Evolutionary conservation across 306 rosid genomes (phyloP).

Genomic region (Biancaea sappan): DNA sequence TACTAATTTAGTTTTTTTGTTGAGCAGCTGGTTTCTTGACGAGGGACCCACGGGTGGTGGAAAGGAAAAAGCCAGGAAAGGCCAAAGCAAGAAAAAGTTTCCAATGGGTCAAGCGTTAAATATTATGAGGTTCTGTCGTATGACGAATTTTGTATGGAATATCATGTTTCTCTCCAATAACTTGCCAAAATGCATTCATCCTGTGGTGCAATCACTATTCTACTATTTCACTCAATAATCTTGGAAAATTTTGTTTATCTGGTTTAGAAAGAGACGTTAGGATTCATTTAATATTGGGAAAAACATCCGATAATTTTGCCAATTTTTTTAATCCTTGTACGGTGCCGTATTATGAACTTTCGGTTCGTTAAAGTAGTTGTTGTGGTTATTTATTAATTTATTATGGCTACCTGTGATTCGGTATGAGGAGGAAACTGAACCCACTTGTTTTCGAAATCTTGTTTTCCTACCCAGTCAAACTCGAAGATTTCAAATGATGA

Average conservation of each 20-base stretch:
- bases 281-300: conserved; percentile 25
- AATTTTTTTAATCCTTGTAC: background rate
- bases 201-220: conserved; percentile 9
- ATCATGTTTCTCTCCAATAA: conserved; percentile 39
- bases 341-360: conserved; percentile 7
- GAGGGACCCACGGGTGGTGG: conserved; percentile 87
- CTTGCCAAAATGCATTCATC: conserved; percentile 23
- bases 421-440: background rate
- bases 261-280: conserved; percentile 9
- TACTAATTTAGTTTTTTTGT: conserved; percentile 28
- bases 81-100: conserved; percentile 98
- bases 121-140: conserved; percentile 18
- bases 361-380: background rate
- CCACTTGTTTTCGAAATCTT: background rate
- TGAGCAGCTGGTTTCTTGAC: conserved; percentile 90
- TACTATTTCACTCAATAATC: conserved; percentile 1
- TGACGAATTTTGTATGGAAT: conserved; percentile 32
- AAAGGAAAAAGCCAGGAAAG: conserved; percentile 96
- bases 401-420: background rate
- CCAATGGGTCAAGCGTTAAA: conserved; percentile 99
- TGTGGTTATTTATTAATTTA: background rate
- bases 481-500: background rate
- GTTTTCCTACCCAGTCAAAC: background rate
- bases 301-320: conserved; percentile 5
- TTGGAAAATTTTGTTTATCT: conserved; percentile 36